Percentiles rank a stretch among this genome's conserved stretches.
These are phyloP conservation scores for Zarea fungicola DNA, from an alignment of 2,329 filamentous ascomycete genomes.

Conservation along the genomic window DNA sequence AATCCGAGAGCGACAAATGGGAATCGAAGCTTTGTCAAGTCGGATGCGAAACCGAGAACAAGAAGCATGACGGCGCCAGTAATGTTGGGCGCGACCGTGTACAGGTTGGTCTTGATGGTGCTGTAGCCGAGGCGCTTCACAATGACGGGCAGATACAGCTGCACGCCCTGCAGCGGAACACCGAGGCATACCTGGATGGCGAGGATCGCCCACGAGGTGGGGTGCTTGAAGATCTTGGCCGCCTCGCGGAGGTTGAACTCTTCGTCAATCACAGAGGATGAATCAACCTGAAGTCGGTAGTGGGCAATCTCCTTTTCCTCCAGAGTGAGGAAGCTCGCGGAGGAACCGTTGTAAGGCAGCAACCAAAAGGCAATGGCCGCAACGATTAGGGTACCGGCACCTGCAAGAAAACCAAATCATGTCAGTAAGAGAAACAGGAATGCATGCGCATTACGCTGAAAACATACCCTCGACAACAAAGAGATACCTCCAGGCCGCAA, in stretches of 20 bases:
- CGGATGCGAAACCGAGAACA: constrained; percentile 65
- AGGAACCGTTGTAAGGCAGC: constrained; percentile 58
- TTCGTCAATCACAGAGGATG: constrained; percentile 56
- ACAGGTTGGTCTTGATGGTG: constrained; percentile 64
- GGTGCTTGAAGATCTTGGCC: constrained; percentile 46
- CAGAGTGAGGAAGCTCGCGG: constrained; percentile 59
- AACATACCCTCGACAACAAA: constrained; percentile 56
- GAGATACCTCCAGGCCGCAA: constrained; percentile 43
- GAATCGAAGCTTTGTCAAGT: constrained; percentile 60
- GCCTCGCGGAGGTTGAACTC: constrained; percentile 47
- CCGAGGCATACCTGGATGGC: constrained; percentile 55
- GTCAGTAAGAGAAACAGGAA: too few species aligned
- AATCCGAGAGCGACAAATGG: constrained; percentile 73
- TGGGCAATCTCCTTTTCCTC: constrained; percentile 65
- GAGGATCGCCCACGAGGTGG: constrained; percentile 44
- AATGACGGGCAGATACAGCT: constrained; percentile 52
- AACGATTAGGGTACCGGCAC: constrained; percentile 53
- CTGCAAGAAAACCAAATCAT: too few species aligned
- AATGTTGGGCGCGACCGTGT: constrained; percentile 76
- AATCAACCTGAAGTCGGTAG: constrained; percentile 71
- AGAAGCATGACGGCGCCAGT: constrained; percentile 68
- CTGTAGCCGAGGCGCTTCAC: constrained; percentile 43
- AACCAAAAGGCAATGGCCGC: constrained; percentile 63
- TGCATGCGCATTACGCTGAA: too few species aligned
- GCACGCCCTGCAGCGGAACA: constrained; percentile 51